Percentiles rank a stretch among this genome's conserved stretches.
phyloP scores from a whole-genome alignment of 1,284 basidiomycete genomes.

The Pseudozyma tsukubaensis region DNA sequence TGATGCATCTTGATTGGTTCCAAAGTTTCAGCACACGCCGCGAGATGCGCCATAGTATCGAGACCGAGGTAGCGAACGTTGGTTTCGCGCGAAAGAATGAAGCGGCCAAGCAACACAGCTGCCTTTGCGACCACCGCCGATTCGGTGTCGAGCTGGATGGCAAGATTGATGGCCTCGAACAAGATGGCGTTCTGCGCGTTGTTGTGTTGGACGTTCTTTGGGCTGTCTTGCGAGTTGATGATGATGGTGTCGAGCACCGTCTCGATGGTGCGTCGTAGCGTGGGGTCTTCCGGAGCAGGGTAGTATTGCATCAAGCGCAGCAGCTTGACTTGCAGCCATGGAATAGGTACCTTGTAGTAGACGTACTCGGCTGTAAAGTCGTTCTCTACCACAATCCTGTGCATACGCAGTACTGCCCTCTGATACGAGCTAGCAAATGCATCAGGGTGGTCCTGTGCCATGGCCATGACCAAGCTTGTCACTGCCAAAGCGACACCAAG shows the following conservation, averaged over 20 bases:
- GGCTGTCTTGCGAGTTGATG: slow-evolving; percentile 91
- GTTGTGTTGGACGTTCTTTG: slow-evolving; percentile 96
- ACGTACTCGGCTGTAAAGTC: slow-evolving; percentile 87
- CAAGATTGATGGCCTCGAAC: slow-evolving; percentile 96
- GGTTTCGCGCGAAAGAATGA: slow-evolving; percentile 97
- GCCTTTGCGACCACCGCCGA: slow-evolving; percentile 89
- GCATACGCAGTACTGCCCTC: slow-evolving; percentile 89
- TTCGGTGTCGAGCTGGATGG: slow-evolving; percentile 93
- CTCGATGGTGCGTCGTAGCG: slow-evolving; percentile 81
- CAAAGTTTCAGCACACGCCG: slow-evolving; percentile 84
- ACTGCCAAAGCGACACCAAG: slow-evolving; percentile 91
- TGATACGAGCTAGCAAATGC: slow-evolving; percentile 91
- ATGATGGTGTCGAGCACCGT: slow-evolving; percentile 90
- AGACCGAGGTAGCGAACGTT: slow-evolving; percentile 97
- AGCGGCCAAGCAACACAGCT: slow-evolving; percentile 89
- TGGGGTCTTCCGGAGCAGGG: slow-evolving; percentile 88
- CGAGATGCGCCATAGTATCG: slow-evolving; percentile 98
- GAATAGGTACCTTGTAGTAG: slow-evolving; percentile 97
- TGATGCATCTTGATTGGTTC: slow-evolving; percentile 95
- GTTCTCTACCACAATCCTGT: slow-evolving; percentile 87
- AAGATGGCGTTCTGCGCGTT: slow-evolving; percentile 98
- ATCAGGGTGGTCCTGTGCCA: slow-evolving; percentile 92
- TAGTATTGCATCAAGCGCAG: slow-evolving; percentile 94
- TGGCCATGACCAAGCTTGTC: slow-evolving; percentile 89
- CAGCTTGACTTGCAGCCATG: slow-evolving; percentile 97